These are phyloP conservation scores for Tremellales sp. DNA, from an alignment of 1,284 basidiomycete species.

Conservation along the genomic window DNA sequence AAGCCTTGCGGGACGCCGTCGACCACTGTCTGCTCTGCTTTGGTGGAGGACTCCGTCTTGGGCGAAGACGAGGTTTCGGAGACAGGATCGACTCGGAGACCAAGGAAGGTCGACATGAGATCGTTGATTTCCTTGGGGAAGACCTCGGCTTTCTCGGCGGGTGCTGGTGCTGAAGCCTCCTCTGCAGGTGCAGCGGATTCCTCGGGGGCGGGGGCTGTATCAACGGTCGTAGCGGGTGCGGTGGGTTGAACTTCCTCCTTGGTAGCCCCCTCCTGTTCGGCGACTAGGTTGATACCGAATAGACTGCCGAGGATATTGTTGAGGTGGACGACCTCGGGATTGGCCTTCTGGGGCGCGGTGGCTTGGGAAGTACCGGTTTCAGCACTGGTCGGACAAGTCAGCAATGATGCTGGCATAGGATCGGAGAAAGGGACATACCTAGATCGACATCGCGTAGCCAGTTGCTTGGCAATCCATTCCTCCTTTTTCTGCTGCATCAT, in stretches of 20 bases:
- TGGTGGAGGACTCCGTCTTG: background rate
- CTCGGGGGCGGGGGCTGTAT: constrained; percentile 3
- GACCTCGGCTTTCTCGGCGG: constrained; percentile 4
- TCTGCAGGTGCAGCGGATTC: constrained; percentile 2
- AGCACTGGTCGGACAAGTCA: background rate
- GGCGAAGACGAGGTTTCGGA: constrained; percentile 10
- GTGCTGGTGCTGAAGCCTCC: background rate
- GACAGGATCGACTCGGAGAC: constrained; percentile 33
- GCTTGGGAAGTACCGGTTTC: constrained; percentile 1
- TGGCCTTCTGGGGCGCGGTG: background rate
- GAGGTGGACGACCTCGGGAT: constrained; percentile 22
- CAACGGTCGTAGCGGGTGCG: background rate
- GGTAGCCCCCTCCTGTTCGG: constrained; percentile 7
- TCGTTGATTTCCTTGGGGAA: constrained; percentile 39
- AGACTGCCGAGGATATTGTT: constrained; percentile 34
- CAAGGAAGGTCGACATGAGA: constrained; percentile 40
- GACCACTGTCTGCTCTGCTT: constrained; percentile 11
- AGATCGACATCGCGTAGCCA: background rate
- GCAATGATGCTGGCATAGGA: background rate
- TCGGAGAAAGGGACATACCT: background rate
- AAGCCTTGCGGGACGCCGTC: constrained; percentile 29
- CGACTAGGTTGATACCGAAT: constrained; percentile 38
- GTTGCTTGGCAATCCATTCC: constrained; percentile 4
- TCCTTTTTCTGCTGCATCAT: constrained; percentile 10
- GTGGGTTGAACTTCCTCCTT: background rate